Base-by-base conservation (phyloP, 768 basidiomycete genomes). In the Phaffia tasmanica region DNA sequence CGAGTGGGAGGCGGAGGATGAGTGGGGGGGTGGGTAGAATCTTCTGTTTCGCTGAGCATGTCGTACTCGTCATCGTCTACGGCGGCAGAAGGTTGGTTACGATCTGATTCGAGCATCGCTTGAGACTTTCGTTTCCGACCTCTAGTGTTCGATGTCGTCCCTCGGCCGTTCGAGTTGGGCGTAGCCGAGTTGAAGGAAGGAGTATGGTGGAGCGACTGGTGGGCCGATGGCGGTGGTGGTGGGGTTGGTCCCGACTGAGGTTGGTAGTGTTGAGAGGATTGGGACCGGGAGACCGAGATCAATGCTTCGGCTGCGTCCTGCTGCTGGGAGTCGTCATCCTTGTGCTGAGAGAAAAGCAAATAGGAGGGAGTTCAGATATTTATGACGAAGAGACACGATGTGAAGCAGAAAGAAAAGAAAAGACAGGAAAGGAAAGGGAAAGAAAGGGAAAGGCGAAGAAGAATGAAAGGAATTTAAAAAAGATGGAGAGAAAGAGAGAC, bases 301-400 rank as follows among this genome's bases (percentile, higher is more conserved):
- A 92, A 83, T 3, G 88, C 85, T 77, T 91, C 89, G 15, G 89
- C 89, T 1, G 89, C 89, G 48, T 88, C 88, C 74, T 89, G 88
- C 74, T 92, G 89, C 15, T 85, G 48, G 1, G 60, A 60, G 29
- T 67, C 60, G 29, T 61, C 65, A 47, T 67, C 49, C 35, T 57
- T 55, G 53, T 47, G 5, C 18, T 53, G 57, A 29, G 27, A 46
- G n/a, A 23, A 2, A 23, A 30, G 48, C 2, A 27, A 19, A 29
- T 2, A 19, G 3, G 2, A n/a, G 14, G 30, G 21, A 51, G 61
- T 48, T 29, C 29, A 16, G 18, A 30, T 2, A 35, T n/a, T n/a
- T n/a, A n/a, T n/a, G n/a, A n/a, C n/a, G n/a, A n/a, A n/a, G n/a
- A n/a, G n/a, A n/a, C n/a, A n/a, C n/a, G n/a, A n/a, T n/a, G n/a